Evolutionary conservation across 2,329 filamentous ascomycete species (phyloP), one percentile per base, ranked within the genome.

Genomic region (Proliferodiscus dingleyae): DNA sequence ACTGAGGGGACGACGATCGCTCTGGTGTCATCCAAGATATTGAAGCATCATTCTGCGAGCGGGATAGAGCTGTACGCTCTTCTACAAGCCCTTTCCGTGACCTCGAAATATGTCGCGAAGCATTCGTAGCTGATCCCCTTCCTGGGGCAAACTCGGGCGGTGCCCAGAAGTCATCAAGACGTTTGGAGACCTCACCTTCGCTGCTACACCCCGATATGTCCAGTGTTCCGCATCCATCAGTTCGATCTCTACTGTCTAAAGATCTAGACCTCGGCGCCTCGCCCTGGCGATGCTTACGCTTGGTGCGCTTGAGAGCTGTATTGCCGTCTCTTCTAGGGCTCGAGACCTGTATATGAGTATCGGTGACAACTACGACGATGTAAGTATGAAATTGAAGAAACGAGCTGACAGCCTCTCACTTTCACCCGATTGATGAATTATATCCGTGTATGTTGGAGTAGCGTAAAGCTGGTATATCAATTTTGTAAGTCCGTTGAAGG

Each of bases 261-360:
- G 38, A 47, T n/a, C 24, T 54, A n/a, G 50, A 51, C 29, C 44
- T 50, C 22, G 28, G 24, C 4, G 26, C 32, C 3, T 37, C 24
- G 4, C 41, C 32, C 22, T 13, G 18, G 4, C 18, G 34, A 16
- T 42, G 45, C 11, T 36, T 52, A 10, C 15, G 34, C 45, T 41
- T 54, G 21, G 45, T 49, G n/a, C 54, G 53, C 50, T 57, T 57
- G 7, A 53, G 23, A 15, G 55, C 29, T 10, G 41, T 49, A 2
- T 41, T 43, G 28, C 52, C 50, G 41, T 54, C 46, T 10, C 33
- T n/a, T 50, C 51, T 50, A 19, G 44, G 16, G 34, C 45, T 34
- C 4, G 47, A 39, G 5, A 36, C 37, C 19, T 56, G 48, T 26
- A 49, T 45, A 44, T 54, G 52, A 13, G 39, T 41, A 18, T 48